Base-by-base conservation (phyloP, 169 alveolate genomes). In the Amoebophrya sp. region DNA sequence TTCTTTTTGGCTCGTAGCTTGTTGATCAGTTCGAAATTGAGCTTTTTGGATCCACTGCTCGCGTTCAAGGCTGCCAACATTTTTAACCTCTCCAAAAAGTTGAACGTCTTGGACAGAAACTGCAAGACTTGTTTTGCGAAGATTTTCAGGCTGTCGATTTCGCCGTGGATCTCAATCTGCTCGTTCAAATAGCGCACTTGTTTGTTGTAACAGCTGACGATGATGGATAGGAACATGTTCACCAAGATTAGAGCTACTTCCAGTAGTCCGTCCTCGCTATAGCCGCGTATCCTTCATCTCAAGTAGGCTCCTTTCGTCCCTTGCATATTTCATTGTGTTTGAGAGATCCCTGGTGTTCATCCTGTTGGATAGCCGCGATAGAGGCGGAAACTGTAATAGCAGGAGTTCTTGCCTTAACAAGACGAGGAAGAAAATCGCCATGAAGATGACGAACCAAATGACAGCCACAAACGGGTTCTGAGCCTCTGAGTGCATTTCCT, bases 41-140 rank as follows among this genome's bases (percentile, higher is more conserved):
- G 83, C 33, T 65, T 65, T 18, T 65, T 65, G 83, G 38, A 26
- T 1, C 83, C 83, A 36, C 83, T 65, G 83, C 33, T 6, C 33
- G 83, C 83, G 83, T 65, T 65, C 83, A 65, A 36, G 36, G 83
- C 26, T 36, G 83, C 83, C 83, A 65, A 0, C 83, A 65, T 65
- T 36, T 65, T 65, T 36, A 65, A 65, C 33, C 83, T 1, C 83
- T 65, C 83, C 10, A 65, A 65, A 10, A 65, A 6, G 38, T 6
- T 1, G 33, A 65, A 18, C 39, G 2, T 6, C 83, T 65, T 1
- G 83, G 38, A 29, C 3, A 65, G 0, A 10, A 26, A 12, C 33
- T 1, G 38, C 83, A 65, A 1, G 36, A 36, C 83, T 0, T 6
- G 0, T 0, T 65, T 6, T 6, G n/a, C 2, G 26, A 65, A 65